Conservation (phyloP, 2,329 filamentous ascomycete genomes). For the Hirsutella rhossiliensis region DNA sequence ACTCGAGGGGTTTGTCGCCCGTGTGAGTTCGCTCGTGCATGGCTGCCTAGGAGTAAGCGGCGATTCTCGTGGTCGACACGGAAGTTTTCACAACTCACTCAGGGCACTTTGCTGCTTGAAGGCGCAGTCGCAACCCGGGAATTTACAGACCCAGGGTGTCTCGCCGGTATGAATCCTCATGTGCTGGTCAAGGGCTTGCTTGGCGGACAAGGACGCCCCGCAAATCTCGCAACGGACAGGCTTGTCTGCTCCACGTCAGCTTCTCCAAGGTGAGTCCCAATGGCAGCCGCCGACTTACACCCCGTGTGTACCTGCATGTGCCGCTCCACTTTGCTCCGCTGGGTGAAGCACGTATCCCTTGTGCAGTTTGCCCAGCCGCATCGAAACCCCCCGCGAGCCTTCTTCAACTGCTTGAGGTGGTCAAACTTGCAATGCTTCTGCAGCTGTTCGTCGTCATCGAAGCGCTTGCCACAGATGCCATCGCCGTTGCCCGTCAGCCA, state of each 20-base stretch:
- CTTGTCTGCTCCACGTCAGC: conserved; percentile 34
- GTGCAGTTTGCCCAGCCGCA: conserved; percentile 46
- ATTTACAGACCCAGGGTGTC: conserved; percentile 47
- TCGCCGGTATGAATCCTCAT: conserved; percentile 54
- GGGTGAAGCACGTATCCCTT: conserved; percentile 40
- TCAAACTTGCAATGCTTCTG: conserved; percentile 41
- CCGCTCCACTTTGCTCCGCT: conserved; percentile 51
- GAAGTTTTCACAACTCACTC: conserved; percentile 30
- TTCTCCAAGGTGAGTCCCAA: neutral
- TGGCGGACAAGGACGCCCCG: conserved; percentile 47
- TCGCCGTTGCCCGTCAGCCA: conserved; percentile 15
- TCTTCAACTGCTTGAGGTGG: conserved; percentile 35
- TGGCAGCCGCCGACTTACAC: conserved; percentile 29
- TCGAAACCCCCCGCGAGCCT: conserved; percentile 32
- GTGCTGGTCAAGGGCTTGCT: conserved; percentile 57
- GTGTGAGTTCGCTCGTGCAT: conserved; percentile 58
- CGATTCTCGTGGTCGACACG: neutral
- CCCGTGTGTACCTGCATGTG: conserved; percentile 56
- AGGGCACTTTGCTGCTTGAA: conserved; percentile 58
- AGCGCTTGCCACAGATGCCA: conserved; percentile 21
- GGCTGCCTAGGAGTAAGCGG: conserved; percentile 26
- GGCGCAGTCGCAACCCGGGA: conserved; percentile 36
- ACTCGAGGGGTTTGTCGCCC: conserved; percentile 49
- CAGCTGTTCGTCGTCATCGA: conserved; percentile 33
- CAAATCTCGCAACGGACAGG: conserved; percentile 46